Percentiles rank a stretch among this genome's conserved stretches.
phyloP scores from a whole-genome alignment of 495 filamentous ascomycete genomes.

The Paragyromitra xinjiangensis region DNA sequence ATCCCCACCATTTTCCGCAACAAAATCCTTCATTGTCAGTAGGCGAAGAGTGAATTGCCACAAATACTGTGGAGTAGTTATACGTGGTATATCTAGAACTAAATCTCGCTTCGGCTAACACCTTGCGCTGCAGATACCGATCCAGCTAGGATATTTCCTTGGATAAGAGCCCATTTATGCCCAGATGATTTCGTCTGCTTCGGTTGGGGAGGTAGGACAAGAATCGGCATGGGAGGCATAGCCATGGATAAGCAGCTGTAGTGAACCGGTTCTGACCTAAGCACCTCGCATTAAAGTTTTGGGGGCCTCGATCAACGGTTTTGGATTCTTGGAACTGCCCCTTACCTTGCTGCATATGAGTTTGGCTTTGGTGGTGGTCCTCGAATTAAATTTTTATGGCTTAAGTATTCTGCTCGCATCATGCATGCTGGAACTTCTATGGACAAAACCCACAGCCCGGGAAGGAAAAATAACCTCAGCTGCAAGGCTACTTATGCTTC shows the following conservation, averaged over 20 bases:
- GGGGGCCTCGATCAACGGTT: slow-evolving; percentile 1
- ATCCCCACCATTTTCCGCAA: no score
- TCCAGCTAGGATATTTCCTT: neutral
- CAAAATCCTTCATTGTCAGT: no score
- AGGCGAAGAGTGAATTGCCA: no score
- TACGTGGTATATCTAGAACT: no score
- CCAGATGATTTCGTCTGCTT: neutral
- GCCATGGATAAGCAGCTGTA: neutral
- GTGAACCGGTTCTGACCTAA: neutral
- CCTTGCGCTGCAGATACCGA: neutral
- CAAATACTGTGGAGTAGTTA: no score
- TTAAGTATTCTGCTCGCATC: slow-evolving; percentile 4
- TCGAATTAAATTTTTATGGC: slow-evolving; percentile 6
- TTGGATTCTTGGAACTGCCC: slow-evolving; percentile 1
- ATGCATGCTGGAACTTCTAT: neutral
- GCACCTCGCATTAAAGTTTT: neutral
- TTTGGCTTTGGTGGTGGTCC: neutral
- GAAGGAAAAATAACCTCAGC: slow-evolving; percentile 12
- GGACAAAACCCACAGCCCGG: neutral
- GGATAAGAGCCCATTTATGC: neutral
- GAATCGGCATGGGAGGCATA: neutral
- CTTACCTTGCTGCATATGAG: slow-evolving; percentile 4
- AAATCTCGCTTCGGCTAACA: neutral
- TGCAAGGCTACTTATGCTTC: slow-evolving; percentile 4
- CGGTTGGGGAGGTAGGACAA: neutral